These are phyloP conservation scores for Medicago arabica DNA, from an alignment of 306 rosid genomes.

Conservation along the genomic window DNA sequence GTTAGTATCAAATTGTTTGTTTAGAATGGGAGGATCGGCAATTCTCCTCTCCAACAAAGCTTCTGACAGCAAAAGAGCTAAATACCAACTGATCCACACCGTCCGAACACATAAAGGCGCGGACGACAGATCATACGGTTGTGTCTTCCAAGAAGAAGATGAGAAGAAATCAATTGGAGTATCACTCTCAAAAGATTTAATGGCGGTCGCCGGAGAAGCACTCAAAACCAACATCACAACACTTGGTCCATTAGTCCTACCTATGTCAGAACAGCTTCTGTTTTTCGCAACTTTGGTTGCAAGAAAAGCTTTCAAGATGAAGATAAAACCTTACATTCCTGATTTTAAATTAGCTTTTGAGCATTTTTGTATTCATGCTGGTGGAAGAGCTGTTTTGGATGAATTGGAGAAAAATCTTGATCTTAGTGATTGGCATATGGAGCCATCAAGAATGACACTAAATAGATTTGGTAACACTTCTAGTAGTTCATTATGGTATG, in stretches of 20 bases:
- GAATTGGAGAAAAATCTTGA: constrained; percentile 82
- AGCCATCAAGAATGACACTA: constrained; percentile 86
- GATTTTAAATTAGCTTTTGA: constrained; percentile 87
- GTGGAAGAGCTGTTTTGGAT: constrained; percentile 85
- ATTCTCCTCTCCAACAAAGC: constrained; percentile 72
- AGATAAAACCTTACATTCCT: constrained; percentile 78
- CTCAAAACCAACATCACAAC: constrained; percentile 83
- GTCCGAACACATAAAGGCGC: constrained; percentile 83
- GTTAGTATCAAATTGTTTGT: constrained; percentile 85
- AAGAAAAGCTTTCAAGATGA: constrained; percentile 66
- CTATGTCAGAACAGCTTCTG: constrained; percentile 82
- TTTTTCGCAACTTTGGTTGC: constrained; percentile 70
- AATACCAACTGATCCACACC: constrained; percentile 80
- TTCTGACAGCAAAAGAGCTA: constrained; percentile 61
- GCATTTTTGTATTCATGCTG: constrained; percentile 89
- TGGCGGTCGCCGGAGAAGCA: constrained; percentile 91
- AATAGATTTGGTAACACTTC: constrained; percentile 84
- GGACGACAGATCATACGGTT: constrained; percentile 62
- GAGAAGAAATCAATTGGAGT: constrained; percentile 63
- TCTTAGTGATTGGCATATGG: constrained; percentile 86
- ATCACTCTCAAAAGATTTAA: constrained; percentile 74
- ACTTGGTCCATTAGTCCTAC: constrained; percentile 82
- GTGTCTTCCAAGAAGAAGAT: constrained; percentile 80
- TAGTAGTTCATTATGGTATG: constrained; percentile 88
- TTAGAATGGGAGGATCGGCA: constrained; percentile 82